Evolutionary conservation across 257 asterid species (phyloP).

Genomic region (Scutellaria baicalensis): DNA sequence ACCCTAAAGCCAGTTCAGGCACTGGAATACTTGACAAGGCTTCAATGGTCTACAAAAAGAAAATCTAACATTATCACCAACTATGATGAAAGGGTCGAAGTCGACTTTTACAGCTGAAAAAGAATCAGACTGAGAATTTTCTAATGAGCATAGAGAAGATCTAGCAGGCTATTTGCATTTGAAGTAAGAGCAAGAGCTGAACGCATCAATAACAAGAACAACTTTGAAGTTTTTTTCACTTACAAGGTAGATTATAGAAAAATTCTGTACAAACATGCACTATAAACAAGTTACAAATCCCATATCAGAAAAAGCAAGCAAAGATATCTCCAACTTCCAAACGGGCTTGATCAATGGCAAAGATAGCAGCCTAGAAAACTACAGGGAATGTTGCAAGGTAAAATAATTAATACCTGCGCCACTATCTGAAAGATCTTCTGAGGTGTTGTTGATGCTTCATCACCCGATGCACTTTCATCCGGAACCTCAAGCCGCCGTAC

Average conservation of each 20-base stretch:
- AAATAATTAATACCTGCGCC: conserved; percentile 50
- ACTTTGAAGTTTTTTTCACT: background rate
- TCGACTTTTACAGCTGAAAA: background rate
- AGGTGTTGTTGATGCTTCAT: conserved; percentile 67
- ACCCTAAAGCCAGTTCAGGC: conserved; percentile 77
- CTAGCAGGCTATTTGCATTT: conserved; percentile 1
- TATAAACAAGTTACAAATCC: background rate
- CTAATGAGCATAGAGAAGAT: conserved; percentile 2
- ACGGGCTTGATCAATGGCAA: conserved; percentile 7
- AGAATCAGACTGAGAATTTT: background rate
- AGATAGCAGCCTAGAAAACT: conserved; percentile 7
- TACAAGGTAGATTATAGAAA: background rate
- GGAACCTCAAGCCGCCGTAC: conserved; percentile 70
- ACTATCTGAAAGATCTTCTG: conserved; percentile 79
- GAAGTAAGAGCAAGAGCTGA: background rate
- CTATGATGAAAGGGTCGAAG: background rate
- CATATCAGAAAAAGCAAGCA: conserved; percentile 1
- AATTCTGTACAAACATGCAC: background rate
- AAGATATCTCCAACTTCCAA: background rate
- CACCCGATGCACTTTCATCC: conserved; percentile 54
- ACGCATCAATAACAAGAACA: conserved; percentile 3
- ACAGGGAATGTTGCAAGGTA: background rate
- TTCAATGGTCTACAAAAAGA: conserved; percentile 69
- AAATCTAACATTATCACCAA: background rate
- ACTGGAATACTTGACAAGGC: conserved; percentile 74